Evolutionary conservation across 1,284 basidiomycete genomes (phyloP).

Genomic region (Xanthoconium separans): DNA sequence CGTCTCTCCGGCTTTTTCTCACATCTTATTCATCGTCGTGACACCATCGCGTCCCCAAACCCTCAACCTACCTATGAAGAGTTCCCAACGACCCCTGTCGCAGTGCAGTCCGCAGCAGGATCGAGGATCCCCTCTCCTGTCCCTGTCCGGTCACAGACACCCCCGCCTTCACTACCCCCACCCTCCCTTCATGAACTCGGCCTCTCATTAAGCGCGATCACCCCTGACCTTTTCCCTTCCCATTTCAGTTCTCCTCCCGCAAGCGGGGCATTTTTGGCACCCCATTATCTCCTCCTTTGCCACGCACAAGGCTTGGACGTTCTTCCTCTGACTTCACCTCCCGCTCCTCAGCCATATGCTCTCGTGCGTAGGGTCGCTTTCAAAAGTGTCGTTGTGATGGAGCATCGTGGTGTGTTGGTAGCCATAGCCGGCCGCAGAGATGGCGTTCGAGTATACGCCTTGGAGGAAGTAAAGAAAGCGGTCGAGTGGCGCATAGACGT

Average conservation of each 20-base stretch:
- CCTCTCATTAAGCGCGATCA: conserved; percentile 63
- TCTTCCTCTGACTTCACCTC: conserved; percentile 68
- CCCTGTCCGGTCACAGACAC: conserved; percentile 54
- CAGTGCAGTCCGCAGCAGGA: conserved; percentile 19
- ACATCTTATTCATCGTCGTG: conserved; percentile 73
- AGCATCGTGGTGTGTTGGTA: conserved; percentile 79
- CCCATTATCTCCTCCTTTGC: conserved; percentile 78
- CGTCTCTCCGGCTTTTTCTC: conserved; percentile 79
- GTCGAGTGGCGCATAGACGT: conserved; percentile 83
- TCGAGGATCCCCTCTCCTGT: conserved; percentile 54
- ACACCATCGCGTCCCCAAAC: conserved; percentile 36
- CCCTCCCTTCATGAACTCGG: conserved; percentile 76
- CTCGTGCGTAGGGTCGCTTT: conserved; percentile 76
- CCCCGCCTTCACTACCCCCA: conserved; percentile 66
- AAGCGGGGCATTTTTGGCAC: conserved; percentile 73
- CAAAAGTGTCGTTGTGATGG: conserved; percentile 85
- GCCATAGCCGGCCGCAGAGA: conserved; percentile 81
- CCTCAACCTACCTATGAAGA: conserved; percentile 29
- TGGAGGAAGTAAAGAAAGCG: conserved; percentile 78
- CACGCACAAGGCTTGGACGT: conserved; percentile 82
- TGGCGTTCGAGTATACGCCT: conserved; percentile 79
- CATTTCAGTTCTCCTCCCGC: conserved; percentile 75
- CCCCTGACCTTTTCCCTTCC: conserved; percentile 64
- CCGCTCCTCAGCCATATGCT: conserved; percentile 71
- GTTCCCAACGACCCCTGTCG: conserved; percentile 27